A percentile compares a stretch with the other conserved stretches of the same genome.
Evolutionary conservation across 2,329 filamentous ascomycete species (phyloP).

Genomic region (Cladosporium sp.): DNA sequence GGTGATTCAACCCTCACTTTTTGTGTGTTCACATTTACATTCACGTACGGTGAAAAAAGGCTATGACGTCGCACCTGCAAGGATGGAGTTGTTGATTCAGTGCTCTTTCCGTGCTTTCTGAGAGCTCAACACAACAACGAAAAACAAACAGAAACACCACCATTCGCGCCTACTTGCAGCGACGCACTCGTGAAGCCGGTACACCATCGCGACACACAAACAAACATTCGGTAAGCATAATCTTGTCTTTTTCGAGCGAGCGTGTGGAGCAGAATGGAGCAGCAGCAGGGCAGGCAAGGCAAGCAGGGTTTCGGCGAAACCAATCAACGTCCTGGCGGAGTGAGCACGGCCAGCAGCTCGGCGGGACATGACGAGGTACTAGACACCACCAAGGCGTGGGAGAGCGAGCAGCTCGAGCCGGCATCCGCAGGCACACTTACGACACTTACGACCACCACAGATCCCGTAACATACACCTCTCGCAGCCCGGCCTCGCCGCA

Average conservation of each 20-base stretch:
- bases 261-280: background rate
- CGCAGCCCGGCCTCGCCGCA: background rate
- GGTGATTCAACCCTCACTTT: background rate
- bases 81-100: too few relatives aligned
- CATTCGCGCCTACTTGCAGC: background rate
- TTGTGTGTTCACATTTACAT: background rate
- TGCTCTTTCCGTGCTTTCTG: background rate
- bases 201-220: background rate
- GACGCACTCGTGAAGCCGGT: background rate
- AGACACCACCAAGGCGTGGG: background rate
- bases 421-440: background rate
- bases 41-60: background rate
- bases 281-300: background rate
- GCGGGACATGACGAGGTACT: conserved; percentile 8
- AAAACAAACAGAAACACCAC: background rate
- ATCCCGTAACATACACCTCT: background rate
- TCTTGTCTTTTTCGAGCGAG: background rate
- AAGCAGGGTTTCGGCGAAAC: background rate
- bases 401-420: background rate
- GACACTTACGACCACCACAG: background rate
- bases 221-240: background rate
- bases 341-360: background rate
- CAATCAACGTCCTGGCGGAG: background rate
- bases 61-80: background rate
- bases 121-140: background rate